phyloP scores from a whole-genome alignment of 2,329 filamentous ascomycete species.

The Sporothrix globosa region DNA sequence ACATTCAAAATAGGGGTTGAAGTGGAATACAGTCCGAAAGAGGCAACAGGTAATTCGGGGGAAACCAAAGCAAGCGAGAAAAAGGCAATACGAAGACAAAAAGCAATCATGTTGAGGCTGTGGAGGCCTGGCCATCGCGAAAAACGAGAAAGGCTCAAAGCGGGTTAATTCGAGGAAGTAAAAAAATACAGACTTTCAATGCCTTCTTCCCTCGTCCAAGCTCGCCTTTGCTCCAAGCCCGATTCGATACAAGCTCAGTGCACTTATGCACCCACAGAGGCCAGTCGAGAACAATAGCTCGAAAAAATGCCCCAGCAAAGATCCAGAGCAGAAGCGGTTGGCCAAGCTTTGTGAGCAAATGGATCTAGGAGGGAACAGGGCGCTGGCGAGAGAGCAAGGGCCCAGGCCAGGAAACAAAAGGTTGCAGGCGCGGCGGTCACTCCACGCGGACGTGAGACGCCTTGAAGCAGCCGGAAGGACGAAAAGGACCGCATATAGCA shows the following conservation, averaged over 20 bases:
- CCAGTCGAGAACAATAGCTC: not conserved
- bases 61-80: not conserved
- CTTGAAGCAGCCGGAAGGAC: not conserved
- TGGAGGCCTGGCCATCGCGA: not conserved
- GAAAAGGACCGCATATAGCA: not conserved
- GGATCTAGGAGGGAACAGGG: conserved; percentile 10
- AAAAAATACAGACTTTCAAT: not conserved
- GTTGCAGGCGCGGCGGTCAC: not conserved
- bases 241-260: conserved; percentile 20
- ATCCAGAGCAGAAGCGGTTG: not conserved
- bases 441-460: conserved; percentile 18
- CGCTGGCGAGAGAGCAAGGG: conserved; percentile 4
- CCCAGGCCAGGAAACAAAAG: not conserved
- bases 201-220: not conserved
- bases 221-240: conserved; percentile 17
- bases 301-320: not conserved
- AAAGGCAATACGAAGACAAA: not conserved
- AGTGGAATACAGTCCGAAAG: conserved; percentile 15
- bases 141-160: not conserved
- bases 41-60: conserved; percentile 14
- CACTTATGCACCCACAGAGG: conserved; percentile 19
- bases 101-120: too few species aligned
- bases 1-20: conserved; percentile 11
- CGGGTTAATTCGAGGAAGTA: not conserved
- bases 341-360: not conserved